Percentiles rank a stretch among this genome's conserved stretches.
Evolutionary conservation across 345 rosid genomes (phyloP).

Genomic region (Bretschneidera sinensis): DNA sequence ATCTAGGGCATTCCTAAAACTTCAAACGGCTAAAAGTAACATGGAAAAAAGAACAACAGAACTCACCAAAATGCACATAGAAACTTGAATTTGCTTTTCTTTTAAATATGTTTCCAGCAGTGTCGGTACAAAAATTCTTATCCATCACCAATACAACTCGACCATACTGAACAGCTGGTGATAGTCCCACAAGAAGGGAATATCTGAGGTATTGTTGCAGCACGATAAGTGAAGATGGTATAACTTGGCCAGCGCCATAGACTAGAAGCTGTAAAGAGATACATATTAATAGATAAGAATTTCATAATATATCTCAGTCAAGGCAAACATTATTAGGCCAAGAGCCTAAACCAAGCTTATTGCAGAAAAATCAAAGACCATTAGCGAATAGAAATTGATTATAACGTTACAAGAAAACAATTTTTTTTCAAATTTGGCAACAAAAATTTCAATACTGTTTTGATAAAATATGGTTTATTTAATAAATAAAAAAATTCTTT

Average conservation of each 20-base stretch:
- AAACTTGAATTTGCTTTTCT: conserved; percentile 67
- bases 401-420: no score
- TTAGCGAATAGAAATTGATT: background rate
- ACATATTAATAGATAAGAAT: background rate
- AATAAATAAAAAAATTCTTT: background rate
- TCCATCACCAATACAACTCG: conserved; percentile 69
- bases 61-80: conserved; percentile 73
- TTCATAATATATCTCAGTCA: background rate
- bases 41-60: background rate
- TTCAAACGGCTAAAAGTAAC: background rate
- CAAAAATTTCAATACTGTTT: no score
- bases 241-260: conserved; percentile 81
- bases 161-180: conserved; percentile 50
- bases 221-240: conserved; percentile 64
- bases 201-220: conserved; percentile 56
- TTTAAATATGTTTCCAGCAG: conserved; percentile 66
- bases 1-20: no score
- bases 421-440: background rate
- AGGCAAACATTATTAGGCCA: no score
- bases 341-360: no score
- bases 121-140: conserved; percentile 62
- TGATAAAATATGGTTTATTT: no score
- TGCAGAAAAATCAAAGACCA: background rate
- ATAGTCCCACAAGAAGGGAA: conserved; percentile 60
- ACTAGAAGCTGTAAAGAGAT: conserved; percentile 66